A percentile compares a stretch with the other conserved stretches of the same genome.
Evolutionary conservation across 2,329 filamentous ascomycete species (phyloP).

Genomic region (Trichoderma breve): DNA sequence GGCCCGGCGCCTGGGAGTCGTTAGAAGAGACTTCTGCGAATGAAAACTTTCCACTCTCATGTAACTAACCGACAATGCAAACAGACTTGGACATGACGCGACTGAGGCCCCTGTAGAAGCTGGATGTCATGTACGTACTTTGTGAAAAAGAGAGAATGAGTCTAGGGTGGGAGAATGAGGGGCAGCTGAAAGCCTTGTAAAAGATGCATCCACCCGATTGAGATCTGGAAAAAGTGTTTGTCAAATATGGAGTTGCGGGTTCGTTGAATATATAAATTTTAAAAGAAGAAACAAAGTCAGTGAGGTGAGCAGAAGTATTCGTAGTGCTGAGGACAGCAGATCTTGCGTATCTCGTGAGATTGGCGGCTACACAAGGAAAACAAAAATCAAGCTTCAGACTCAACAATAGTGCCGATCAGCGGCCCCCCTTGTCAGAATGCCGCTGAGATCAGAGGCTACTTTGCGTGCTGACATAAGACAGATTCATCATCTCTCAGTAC

Average conservation of each 20-base stretch:
- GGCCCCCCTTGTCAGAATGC: background rate
- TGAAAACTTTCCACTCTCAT: background rate
- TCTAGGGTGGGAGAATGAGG: background rate
- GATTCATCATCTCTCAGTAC: background rate
- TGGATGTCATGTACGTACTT: conserved; percentile 25
- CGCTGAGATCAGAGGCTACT: conserved; percentile 3
- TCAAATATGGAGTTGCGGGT: background rate
- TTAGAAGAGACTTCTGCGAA: background rate
- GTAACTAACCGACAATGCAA: conserved; percentile 40
- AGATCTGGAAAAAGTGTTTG: background rate
- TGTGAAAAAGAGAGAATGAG: background rate
- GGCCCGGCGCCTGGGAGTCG: conserved; percentile 60
- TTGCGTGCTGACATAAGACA: conserved; percentile 12
- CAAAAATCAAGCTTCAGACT: conserved; percentile 3
- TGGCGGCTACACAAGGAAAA: background rate
- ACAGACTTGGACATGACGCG: conserved; percentile 40
- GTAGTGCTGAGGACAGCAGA: background rate
- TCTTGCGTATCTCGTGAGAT: background rate
- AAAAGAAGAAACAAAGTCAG: background rate
- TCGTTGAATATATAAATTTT: background rate
- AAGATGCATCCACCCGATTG: background rate
- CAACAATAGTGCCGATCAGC: background rate
- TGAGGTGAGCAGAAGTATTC: background rate
- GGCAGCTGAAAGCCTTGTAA: background rate
- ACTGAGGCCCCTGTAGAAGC: conserved; percentile 18